Conservation (phyloP, 352 stramenopile species). For the Peronospora farinosa region DNA sequence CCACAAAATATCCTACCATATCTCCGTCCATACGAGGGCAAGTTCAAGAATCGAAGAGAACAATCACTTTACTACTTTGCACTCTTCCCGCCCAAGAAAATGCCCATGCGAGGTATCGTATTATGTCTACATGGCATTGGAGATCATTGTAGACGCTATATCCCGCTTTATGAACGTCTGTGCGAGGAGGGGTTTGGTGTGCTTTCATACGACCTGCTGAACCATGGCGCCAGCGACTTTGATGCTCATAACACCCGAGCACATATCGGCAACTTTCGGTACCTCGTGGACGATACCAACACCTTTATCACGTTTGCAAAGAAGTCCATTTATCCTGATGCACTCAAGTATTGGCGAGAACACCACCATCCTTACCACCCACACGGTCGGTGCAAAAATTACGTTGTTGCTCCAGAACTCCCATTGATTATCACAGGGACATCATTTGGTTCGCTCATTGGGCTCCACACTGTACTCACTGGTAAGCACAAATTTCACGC, state of each 20-base stretch:
- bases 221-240: slow-evolving; percentile 42
- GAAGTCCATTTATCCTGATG: slow-evolving; percentile 17
- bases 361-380: slow-evolving; percentile 27
- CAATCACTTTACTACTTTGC: slow-evolving; percentile 44
- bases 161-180: slow-evolving; percentile 39
- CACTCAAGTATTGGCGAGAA: slow-evolving; percentile 24
- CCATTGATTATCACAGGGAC: slow-evolving; percentile 47
- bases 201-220: slow-evolving; percentile 46
- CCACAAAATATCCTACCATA: slow-evolving; percentile 17
- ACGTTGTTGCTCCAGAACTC: slow-evolving; percentile 10
- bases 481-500: slow-evolving; percentile 41
- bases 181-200: slow-evolving; percentile 40
- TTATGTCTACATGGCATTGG: slow-evolving; percentile 50
- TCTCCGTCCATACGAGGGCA: slow-evolving; percentile 29
- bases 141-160: slow-evolving; percentile 44
- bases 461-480: slow-evolving; percentile 45
- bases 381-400: slow-evolving; percentile 12
- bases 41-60: slow-evolving; percentile 33
- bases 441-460: slow-evolving; percentile 52
- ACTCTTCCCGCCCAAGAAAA: slow-evolving; percentile 33
- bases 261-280: slow-evolving; percentile 27
- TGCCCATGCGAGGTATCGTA: slow-evolving; percentile 36
- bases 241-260: slow-evolving; percentile 25
- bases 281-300: slow-evolving; percentile 37
- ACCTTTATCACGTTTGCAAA: slow-evolving; percentile 33